Evolutionary conservation across 345 rosid genomes (phyloP), one percentile per base, ranked within the genome.

Genomic region (Brassica carinata): DNA sequence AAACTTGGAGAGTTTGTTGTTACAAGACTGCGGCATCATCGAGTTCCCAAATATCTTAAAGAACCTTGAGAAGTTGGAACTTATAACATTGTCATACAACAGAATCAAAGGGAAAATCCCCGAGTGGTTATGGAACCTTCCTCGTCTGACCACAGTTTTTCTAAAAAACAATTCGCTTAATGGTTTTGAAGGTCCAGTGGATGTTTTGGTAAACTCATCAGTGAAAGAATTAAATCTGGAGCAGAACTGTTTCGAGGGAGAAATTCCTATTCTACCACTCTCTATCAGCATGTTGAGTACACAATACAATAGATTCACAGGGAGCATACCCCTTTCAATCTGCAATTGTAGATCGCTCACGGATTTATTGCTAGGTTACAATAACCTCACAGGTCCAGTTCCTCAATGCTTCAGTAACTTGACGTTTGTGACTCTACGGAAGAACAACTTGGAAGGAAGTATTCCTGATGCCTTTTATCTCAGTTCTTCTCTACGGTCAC

Each of bases 401-500:
- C 76, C 58, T 26, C 57, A 5, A 23, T 78, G 81, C 40, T 0
- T 64, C 4, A 53, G 72, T 71, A 78, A 64, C 0, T 7, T 71
- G 0, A 1, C 0, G 4, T 0, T 18, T 7, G 0, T 78, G 8
- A 2, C 2, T 3, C 76, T 78, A 5, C 43, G 76, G 11, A 53
- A 14, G 76, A 0, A 5, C 48, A 40, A 40, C 48, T 40, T 40
- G 6, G 55, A 14, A 48, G n/a, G 76, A 34, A 64, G 55, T 51
- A 8, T 77, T 3, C 58, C 76, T 0, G 74, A 71, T 6, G 0
- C 0, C 0, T 19, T 62, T 15, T 1, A 9, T 31, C 1, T 0
- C 0, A 1, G 34, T 11, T 1, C 53, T 1, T 14, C 14, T 8
- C 23, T 68, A 0, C 18, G 0, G 3, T 63, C 57, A 29, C 55